Conservation (phyloP, 768 basidiomycete species). For the Phaeotremella skinneri region DNA sequence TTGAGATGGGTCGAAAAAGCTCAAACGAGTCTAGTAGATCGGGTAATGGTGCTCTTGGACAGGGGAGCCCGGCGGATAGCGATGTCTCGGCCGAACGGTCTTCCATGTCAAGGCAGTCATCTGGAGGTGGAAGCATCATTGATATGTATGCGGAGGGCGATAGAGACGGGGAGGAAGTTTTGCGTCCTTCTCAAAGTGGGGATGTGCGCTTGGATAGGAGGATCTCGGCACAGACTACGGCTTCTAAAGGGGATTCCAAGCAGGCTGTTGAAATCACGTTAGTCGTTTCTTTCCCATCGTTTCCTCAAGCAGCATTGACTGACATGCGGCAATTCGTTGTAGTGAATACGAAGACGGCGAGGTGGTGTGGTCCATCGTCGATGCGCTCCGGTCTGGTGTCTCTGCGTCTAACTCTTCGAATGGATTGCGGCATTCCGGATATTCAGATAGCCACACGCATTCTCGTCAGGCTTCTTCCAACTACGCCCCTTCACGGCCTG, state of each 20-base stretch:
- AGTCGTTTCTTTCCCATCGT: conserved; percentile 15
- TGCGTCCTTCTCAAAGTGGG: conserved; percentile 10
- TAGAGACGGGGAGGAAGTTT: conserved; percentile 12
- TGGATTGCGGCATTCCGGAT: conserved; percentile 3
- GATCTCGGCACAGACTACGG: background rate
- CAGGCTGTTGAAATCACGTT: conserved; percentile 44
- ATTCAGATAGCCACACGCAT: conserved; percentile 15
- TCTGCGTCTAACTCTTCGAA: too few species aligned
- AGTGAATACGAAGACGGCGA: conserved; percentile 46
- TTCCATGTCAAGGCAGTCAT: conserved; percentile 11
- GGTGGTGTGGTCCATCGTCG: conserved; percentile 43
- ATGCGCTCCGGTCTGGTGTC: conserved; percentile 31
- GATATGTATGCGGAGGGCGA: conserved; percentile 33
- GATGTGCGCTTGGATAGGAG: conserved; percentile 10
- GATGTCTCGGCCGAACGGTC: conserved; percentile 7
- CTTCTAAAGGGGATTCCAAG: conserved; percentile 4
- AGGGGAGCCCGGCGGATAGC: background rate
- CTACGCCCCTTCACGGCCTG: conserved; percentile 12
- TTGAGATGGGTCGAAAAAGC: conserved; percentile 6
- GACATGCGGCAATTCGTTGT: background rate
- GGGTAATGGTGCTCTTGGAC: background rate
- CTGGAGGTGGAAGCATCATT: conserved; percentile 28
- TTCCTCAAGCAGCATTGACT: conserved; percentile 12
- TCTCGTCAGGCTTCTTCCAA: conserved; percentile 24
- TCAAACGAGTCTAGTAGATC: background rate